Conservation (phyloP, 169 alveolate genomes). For the Plasmodium chabaudi region DNA sequence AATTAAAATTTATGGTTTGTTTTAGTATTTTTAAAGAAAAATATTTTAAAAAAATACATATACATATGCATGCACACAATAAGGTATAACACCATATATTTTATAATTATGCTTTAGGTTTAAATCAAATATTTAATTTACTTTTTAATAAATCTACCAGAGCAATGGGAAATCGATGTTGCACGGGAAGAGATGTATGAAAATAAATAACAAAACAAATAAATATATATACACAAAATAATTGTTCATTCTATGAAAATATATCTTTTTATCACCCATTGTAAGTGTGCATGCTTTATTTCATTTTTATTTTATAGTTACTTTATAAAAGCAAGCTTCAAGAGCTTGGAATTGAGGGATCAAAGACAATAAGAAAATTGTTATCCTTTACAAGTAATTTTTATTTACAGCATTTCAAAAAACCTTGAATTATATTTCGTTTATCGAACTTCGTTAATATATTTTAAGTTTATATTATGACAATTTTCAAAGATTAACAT, state of each 20-base stretch:
- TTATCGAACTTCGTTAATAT: not conserved
- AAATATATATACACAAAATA: not conserved
- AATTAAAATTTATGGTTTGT: slow-evolving; percentile 25
- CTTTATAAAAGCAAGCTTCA: slow-evolving; percentile 70
- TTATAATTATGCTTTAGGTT: slow-evolving; percentile 72
- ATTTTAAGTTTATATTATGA: not conserved
- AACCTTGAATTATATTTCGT: too few species aligned
- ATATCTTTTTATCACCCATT: too few species aligned
- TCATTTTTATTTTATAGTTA: slow-evolving; percentile 13
- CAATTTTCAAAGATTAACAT: too few species aligned
- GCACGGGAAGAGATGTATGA: slow-evolving; percentile 84
- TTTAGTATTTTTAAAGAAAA: slow-evolving; percentile 2
- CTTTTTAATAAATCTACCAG: slow-evolving; percentile 40
- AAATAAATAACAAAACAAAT: slow-evolving; percentile 11
- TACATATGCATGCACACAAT: slow-evolving; percentile 17
- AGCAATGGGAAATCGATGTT: slow-evolving; percentile 84
- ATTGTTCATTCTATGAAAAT: too few species aligned
- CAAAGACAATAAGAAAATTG: slow-evolving; percentile 72
- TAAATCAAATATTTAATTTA: slow-evolving; percentile 27
- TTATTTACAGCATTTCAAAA: slow-evolving; percentile 13
- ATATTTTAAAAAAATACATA: slow-evolving; percentile 14
- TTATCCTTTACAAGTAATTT: slow-evolving; percentile 68
- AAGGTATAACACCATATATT: slow-evolving; percentile 28
- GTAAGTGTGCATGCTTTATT: not conserved
- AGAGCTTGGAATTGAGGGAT: slow-evolving; percentile 69